Evolutionary conservation across 208 protist genomes (phyloP).

Genomic region (Leishmania mexicana): DNA sequence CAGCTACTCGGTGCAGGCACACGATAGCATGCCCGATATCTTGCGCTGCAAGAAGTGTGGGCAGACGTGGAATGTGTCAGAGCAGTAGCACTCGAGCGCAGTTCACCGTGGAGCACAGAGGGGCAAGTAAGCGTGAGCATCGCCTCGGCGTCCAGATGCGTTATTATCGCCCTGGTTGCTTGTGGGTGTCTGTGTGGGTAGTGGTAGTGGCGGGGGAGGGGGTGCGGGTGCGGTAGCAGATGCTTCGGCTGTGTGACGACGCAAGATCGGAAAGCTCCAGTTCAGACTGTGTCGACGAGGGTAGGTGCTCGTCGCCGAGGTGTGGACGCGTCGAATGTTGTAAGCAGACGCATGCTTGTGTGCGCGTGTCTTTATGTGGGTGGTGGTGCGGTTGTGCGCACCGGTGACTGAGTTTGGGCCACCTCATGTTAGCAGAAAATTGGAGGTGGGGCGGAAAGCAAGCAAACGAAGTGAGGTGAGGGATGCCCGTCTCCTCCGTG

Average conservation of each 20-base stretch:
- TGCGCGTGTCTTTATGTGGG: not conserved
- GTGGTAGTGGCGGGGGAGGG: not conserved
- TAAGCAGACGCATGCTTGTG: not conserved
- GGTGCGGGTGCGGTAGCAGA: not conserved
- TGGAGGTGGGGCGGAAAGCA: not conserved
- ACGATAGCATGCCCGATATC: conserved; percentile 79
- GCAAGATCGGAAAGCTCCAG: not conserved
- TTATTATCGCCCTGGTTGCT: not conserved
- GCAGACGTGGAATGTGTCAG: conserved; percentile 71
- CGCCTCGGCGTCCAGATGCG: not conserved
- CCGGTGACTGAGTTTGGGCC: not conserved
- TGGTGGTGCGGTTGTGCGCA: not conserved
- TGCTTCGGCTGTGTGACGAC: not conserved
- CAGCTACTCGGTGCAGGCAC: conserved; percentile 72
- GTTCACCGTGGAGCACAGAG: not conserved
- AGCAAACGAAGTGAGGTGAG: not conserved
- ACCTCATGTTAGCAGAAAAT: not conserved
- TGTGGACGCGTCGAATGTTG: not conserved
- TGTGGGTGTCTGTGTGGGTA: not conserved
- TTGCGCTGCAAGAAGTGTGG: conserved; percentile 64
- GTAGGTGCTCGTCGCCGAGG: not conserved
- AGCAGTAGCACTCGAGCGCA: conserved; percentile 22
- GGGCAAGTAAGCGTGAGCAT: not conserved
- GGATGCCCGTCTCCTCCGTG: not conserved
- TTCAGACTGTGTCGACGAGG: not conserved